Evolutionary conservation across 2,329 filamentous ascomycete genomes (phyloP).

Genomic region (Huntiella savannae): DNA sequence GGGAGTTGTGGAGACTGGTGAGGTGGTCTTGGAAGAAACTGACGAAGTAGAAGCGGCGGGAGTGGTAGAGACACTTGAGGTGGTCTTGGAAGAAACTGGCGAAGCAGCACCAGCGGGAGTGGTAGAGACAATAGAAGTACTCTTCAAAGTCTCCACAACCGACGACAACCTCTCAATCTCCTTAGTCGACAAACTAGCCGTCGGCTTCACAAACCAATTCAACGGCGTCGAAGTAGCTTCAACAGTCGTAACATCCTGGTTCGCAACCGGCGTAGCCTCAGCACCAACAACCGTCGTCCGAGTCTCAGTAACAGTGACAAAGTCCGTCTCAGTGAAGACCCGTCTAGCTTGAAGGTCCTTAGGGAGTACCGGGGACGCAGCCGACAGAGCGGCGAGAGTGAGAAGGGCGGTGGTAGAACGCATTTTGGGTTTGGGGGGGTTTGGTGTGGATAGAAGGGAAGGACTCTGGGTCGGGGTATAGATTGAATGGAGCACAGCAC

Average conservation of each 20-base stretch:
- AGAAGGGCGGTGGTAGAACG: slow-evolving; percentile 2
- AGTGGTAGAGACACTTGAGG: neutral
- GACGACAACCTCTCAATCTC: no score
- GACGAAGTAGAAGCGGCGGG: neutral
- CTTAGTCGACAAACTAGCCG: no score
- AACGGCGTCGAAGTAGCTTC: no score
- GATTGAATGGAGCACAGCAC: neutral
- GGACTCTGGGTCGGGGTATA: neutral
- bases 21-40: neutral
- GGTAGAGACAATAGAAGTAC: neutral
- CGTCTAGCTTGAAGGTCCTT: neutral
- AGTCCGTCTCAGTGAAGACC: neutral
- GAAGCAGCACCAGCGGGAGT: neutral
- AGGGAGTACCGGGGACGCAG: neutral
- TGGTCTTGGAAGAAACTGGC: neutral
- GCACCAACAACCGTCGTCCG: neutral
- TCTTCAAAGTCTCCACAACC: neutral
- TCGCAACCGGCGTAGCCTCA: neutral
- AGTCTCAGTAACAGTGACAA: neutral
- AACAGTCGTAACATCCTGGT: neutral
- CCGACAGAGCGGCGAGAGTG: slow-evolving; percentile 1
- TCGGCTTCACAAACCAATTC: no score
- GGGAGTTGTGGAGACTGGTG: neutral
- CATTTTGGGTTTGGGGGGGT: slow-evolving; percentile 1
- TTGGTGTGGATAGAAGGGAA: neutral